Evolutionary conservation across 768 basidiomycete species (phyloP).

Genomic region (Tubosaeta sp.): DNA sequence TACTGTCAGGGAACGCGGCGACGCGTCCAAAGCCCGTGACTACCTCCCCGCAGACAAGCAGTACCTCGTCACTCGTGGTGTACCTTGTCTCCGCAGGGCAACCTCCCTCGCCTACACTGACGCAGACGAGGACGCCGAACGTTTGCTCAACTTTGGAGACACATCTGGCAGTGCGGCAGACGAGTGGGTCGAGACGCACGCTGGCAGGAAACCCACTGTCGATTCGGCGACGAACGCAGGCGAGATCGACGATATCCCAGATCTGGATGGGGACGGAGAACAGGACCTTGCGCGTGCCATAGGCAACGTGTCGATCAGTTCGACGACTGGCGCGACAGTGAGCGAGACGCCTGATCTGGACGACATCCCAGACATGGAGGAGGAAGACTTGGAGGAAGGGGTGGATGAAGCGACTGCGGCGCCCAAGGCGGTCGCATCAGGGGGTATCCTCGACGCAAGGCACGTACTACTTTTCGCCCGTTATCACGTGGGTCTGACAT

Average conservation of each 20-base stretch:
- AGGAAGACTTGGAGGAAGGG: conserved; percentile 83
- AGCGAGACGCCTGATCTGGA: conserved; percentile 86
- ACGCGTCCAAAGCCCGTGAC: conserved; percentile 78
- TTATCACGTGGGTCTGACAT: neutral
- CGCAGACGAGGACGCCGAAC: conserved; percentile 94
- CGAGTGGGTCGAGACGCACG: conserved; percentile 99
- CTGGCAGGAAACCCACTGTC: conserved; percentile 56
- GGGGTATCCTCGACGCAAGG: conserved; percentile 45
- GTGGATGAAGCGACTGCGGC: conserved; percentile 83
- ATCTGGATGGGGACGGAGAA: conserved; percentile 72
- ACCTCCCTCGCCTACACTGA: conserved; percentile 92
- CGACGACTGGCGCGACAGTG: conserved; percentile 30
- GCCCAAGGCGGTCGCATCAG: conserved; percentile 39
- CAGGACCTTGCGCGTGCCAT: conserved; percentile 44
- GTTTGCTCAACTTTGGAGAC: conserved; percentile 79
- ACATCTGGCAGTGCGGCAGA: conserved; percentile 57
- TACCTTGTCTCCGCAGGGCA: conserved; percentile 94
- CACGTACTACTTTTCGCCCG: conserved; percentile 25
- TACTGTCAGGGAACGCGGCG: conserved; percentile 81
- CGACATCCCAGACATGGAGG: conserved; percentile 99
- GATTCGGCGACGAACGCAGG: conserved; percentile 58
- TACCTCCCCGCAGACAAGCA: conserved; percentile 96
- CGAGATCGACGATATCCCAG: conserved; percentile 82
- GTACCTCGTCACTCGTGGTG: conserved; percentile 91
- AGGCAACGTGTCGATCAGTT: conserved; percentile 41